These are phyloP conservation scores for Saccharomyces hybrid DNA, from an alignment of 1,139 yeast species.

Conservation along the genomic window DNA sequence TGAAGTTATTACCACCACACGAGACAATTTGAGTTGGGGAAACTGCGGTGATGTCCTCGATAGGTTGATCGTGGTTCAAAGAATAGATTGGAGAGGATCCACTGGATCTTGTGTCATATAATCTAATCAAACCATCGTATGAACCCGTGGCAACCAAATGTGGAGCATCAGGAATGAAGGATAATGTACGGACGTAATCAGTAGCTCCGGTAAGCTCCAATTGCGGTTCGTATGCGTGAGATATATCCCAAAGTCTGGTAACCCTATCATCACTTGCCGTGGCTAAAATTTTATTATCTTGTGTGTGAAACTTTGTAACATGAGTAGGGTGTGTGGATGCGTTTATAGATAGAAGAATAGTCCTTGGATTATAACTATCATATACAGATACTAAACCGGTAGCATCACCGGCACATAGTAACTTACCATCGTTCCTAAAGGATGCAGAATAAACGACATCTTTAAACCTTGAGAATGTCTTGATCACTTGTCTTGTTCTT, in stretches of 20 bases:
- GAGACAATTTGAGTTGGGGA: slow-evolving; percentile 73
- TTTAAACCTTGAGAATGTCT: slow-evolving; percentile 84
- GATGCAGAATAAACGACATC: slow-evolving; percentile 64
- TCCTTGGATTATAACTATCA: slow-evolving; percentile 70
- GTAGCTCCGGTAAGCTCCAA: slow-evolving; percentile 66
- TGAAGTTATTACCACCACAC: slow-evolving; percentile 82
- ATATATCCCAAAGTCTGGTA: slow-evolving; percentile 81
- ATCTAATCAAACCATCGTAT: slow-evolving; percentile 78
- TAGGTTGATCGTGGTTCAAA: slow-evolving; percentile 60
- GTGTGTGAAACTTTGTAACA: slow-evolving; percentile 79
- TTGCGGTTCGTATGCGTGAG: slow-evolving; percentile 61
- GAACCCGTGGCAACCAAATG: slow-evolving; percentile 86
- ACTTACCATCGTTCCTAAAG: slow-evolving; percentile 59
- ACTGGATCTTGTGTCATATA: slow-evolving; percentile 76
- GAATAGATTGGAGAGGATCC: slow-evolving; percentile 39
- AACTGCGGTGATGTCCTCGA: slow-evolving; percentile 77
- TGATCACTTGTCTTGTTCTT: slow-evolving; percentile 81
- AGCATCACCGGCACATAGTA: slow-evolving; percentile 89
- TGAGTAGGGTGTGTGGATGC: slow-evolving; percentile 87
- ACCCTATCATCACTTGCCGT: slow-evolving; percentile 90
- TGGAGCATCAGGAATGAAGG: slow-evolving; percentile 53
- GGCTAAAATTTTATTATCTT: slow-evolving; percentile 54
- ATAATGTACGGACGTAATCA: slow-evolving; percentile 82
- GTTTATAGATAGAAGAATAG: slow-evolving; percentile 65
- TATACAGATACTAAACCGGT: slow-evolving; percentile 78